A percentile compares a stretch with the other conserved stretches of the same genome.
Evolutionary conservation across 805 yeast species (phyloP).

Genomic region (Kuraishia floccosa): DNA sequence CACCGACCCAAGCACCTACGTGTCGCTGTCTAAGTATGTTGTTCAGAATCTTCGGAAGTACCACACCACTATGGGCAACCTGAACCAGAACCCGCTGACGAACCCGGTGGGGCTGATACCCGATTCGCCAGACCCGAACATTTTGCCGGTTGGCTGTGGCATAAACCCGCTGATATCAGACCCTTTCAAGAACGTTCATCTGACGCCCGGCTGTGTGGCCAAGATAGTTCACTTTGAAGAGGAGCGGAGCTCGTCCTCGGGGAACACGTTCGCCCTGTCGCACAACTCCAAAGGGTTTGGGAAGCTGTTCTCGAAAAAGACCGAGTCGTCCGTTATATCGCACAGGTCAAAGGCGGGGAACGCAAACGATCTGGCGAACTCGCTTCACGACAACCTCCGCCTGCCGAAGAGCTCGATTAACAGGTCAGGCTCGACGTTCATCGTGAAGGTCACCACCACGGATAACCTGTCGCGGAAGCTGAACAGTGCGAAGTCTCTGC

Average conservation of each 20-base stretch:
- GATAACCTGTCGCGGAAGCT: slow-evolving; percentile 18
- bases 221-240: slow-evolving; percentile 7
- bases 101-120: slow-evolving; percentile 24
- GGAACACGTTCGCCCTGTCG: slow-evolving; percentile 19
- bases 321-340: neutral
- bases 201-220: slow-evolving; percentile 42
- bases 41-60: slow-evolving; percentile 26
- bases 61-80: slow-evolving; percentile 22
- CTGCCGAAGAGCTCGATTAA: slow-evolving; percentile 17
- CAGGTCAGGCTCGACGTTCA: slow-evolving; percentile 21
- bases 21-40: slow-evolving; percentile 38
- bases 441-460: slow-evolving; percentile 18
- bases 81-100: slow-evolving; percentile 24
- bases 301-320: too few species aligned
- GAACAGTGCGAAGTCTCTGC: slow-evolving; percentile 15
- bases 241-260: slow-evolving; percentile 1
- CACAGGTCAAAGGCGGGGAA: neutral
- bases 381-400: slow-evolving; percentile 9
- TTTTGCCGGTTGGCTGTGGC: slow-evolving; percentile 35
- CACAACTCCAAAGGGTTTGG: neutral
- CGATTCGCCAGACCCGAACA: slow-evolving; percentile 17
- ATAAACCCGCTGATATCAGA: slow-evolving; percentile 42
- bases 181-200: slow-evolving; percentile 37
- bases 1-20: slow-evolving; percentile 37
- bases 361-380: neutral